Percentiles rank a stretch among this genome's conserved stretches.
phyloP scores from a whole-genome alignment of 1,139 yeast genomes.

The Zygoascus meyerae region DNA sequence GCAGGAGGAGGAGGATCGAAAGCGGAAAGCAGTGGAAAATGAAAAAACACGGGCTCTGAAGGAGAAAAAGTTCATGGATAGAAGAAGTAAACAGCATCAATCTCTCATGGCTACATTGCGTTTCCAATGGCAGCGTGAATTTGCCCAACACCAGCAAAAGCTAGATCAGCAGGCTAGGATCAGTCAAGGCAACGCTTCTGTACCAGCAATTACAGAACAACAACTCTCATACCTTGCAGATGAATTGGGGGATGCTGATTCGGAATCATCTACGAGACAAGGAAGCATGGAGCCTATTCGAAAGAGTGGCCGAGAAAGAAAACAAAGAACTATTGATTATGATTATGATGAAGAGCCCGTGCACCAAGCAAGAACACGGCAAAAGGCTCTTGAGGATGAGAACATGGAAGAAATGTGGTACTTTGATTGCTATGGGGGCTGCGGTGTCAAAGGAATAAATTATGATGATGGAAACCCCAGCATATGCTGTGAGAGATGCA shows the following conservation, averaged over 20 bases:
- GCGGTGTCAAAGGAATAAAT: conserved; percentile 38
- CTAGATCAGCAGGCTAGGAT: background rate
- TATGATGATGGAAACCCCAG: conserved; percentile 38
- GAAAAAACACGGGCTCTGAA: background rate
- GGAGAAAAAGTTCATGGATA: conserved; percentile 7
- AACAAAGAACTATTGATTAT: conserved; percentile 1
- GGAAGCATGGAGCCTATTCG: conserved; percentile 4
- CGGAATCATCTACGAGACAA: conserved; percentile 5
- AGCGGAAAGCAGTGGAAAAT: conserved; percentile 6
- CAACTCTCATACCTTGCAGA: background rate
- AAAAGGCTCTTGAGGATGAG: conserved; percentile 6
- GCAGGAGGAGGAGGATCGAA: conserved; percentile 12
- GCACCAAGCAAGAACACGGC: conserved; percentile 6
- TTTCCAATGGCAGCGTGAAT: conserved; percentile 7
- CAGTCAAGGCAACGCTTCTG: too few species aligned
- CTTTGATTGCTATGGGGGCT: conserved; percentile 35
- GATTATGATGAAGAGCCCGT: conserved; percentile 7
- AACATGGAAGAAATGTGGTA: conserved; percentile 32
- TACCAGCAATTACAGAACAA: too few species aligned
- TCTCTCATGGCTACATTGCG: conserved; percentile 11
- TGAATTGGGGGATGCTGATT: background rate
- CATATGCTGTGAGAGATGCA: conserved; percentile 38
- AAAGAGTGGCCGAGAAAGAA: conserved; percentile 8
- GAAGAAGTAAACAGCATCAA: conserved; percentile 10
- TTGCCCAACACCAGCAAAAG: conserved; percentile 11